A percentile compares a stretch with the other conserved stretches of the same genome.
phyloP scores from a whole-genome alignment of 192 early-diverging fungal genomes.

The Gamsiella multidivaricata region DNA sequence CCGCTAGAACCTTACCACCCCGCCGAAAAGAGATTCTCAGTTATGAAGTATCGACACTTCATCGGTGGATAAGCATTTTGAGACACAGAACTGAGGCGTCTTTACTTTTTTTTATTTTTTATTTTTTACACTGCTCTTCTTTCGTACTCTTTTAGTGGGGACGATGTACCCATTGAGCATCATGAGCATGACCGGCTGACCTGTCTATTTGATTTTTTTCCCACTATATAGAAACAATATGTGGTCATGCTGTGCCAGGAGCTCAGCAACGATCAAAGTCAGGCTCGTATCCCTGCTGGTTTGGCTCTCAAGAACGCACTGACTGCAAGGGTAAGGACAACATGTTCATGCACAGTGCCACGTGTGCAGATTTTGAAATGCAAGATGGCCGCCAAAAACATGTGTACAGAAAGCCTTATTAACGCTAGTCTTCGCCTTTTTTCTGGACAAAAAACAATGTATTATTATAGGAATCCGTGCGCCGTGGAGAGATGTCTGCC shows the following conservation, averaged over 20 bases:
- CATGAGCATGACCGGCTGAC: background rate
- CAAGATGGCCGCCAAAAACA: too few species aligned
- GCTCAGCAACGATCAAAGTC: conserved; percentile 80
- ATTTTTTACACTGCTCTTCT: background rate
- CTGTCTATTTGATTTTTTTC: background rate
- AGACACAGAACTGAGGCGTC: too few species aligned
- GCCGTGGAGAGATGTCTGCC: conserved; percentile 67
- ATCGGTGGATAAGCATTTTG: too few species aligned
- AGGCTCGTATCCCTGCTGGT: conserved; percentile 82
- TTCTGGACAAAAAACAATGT: conserved; percentile 9
- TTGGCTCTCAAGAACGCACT: conserved; percentile 95
- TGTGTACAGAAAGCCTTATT: too few species aligned
- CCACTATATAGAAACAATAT: conserved; percentile 67
- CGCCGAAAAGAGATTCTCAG: too few species aligned
- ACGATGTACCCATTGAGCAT: background rate
- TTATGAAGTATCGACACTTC: too few species aligned
- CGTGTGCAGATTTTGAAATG: conserved; percentile 1
- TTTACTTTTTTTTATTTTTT: background rate
- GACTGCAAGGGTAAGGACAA: conserved; percentile 78
- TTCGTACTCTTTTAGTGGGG: background rate
- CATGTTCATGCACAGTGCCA: background rate
- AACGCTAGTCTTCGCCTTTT: too few species aligned
- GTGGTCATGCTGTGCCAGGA: conserved; percentile 80
- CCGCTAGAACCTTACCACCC: too few species aligned
- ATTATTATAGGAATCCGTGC: conserved; percentile 56